Percentiles rank a stretch among this genome's conserved stretches.
Conservation (phyloP, 1,284 basidiomycete species). For the Sporisorium sorghi region DNA sequence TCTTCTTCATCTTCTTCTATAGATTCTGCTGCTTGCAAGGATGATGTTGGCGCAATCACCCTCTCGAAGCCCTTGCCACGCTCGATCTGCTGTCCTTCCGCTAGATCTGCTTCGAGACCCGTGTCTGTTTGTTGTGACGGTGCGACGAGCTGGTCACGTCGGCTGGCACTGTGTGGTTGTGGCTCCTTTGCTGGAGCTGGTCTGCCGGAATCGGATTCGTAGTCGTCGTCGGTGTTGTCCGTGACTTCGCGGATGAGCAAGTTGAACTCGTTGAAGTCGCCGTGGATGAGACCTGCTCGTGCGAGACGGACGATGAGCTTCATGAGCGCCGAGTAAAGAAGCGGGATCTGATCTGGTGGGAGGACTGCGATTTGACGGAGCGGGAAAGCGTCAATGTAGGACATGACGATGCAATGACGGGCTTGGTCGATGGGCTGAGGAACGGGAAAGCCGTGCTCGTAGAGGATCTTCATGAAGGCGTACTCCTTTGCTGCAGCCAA, state of each 20-base stretch:
- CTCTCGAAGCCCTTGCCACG: conserved; percentile 63
- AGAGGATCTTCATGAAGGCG: conserved; percentile 98
- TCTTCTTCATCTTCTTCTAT: conserved; percentile 8
- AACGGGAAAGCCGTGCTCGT: conserved; percentile 92
- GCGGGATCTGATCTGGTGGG: conserved; percentile 78
- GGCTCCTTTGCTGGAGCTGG: conserved; percentile 17
- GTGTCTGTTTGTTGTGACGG: neutral
- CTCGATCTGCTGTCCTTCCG: conserved; percentile 46
- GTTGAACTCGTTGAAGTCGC: conserved; percentile 99
- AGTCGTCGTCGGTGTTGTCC: conserved; percentile 26
- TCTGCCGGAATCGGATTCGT: conserved; percentile 30
- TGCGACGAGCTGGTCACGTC: neutral
- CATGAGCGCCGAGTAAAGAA: conserved; percentile 92
- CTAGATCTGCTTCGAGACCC: conserved; percentile 17
- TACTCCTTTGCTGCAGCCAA: conserved; percentile 96
- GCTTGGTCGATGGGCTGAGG: conserved; percentile 93
- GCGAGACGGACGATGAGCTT: conserved; percentile 95
- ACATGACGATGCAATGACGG: conserved; percentile 95
- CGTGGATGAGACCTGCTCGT: conserved; percentile 91
- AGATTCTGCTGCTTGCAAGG: conserved; percentile 17
- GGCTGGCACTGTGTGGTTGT: conserved; percentile 8
- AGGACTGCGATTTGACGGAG: conserved; percentile 90
- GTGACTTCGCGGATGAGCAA: conserved; percentile 81
- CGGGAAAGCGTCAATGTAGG: conserved; percentile 93
- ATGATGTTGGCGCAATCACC: conserved; percentile 32